phyloP scores from a whole-genome alignment of 2,329 filamentous ascomycete genomes.

The Stagonosporopsis chrysanthemi region DNA sequence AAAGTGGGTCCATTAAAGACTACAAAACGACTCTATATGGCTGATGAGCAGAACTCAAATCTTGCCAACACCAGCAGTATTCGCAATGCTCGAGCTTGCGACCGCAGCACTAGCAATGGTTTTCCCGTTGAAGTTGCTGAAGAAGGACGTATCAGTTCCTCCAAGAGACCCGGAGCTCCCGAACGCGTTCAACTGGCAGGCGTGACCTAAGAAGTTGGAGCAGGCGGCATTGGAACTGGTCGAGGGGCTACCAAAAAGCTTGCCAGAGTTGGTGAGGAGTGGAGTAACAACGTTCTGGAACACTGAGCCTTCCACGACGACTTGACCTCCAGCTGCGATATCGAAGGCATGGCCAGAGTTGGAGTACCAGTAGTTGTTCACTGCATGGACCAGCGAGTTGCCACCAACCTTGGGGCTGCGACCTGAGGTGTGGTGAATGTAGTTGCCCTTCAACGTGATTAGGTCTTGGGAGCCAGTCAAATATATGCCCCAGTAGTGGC shows the following conservation, averaged over 20 bases:
- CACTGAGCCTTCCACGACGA: slow-evolving; percentile 63
- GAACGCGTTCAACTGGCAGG: slow-evolving; percentile 59
- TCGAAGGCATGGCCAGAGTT: slow-evolving; percentile 65
- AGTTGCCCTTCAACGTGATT: slow-evolving; percentile 66
- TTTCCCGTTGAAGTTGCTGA: slow-evolving; percentile 60
- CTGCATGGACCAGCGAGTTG: slow-evolving; percentile 64
- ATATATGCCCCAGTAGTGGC: slow-evolving; percentile 67
- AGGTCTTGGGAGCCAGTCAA: slow-evolving; percentile 62
- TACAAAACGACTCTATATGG: not conserved
- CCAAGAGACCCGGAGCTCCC: slow-evolving; percentile 32
- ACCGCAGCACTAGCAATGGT: slow-evolving; percentile 56
- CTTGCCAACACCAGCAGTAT: slow-evolving; percentile 57
- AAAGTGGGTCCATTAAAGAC: not conserved
- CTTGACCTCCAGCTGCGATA: slow-evolving; percentile 41
- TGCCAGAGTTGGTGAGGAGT: slow-evolving; percentile 49
- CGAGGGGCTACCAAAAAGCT: slow-evolving; percentile 49
- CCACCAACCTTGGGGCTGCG: slow-evolving; percentile 62
- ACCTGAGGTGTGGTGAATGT: slow-evolving; percentile 64
- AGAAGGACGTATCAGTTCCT: slow-evolving; percentile 54
- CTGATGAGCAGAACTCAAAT: slow-evolving; percentile 13
- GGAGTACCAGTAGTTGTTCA: slow-evolving; percentile 67
- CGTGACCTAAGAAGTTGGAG: slow-evolving; percentile 54
- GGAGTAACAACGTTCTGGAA: slow-evolving; percentile 61
- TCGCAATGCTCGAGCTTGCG: slow-evolving; percentile 47
- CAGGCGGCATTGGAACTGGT: slow-evolving; percentile 52